Base-by-base conservation (phyloP, 176 grass and related monocot species). In the Microstegium vimineum region DNA sequence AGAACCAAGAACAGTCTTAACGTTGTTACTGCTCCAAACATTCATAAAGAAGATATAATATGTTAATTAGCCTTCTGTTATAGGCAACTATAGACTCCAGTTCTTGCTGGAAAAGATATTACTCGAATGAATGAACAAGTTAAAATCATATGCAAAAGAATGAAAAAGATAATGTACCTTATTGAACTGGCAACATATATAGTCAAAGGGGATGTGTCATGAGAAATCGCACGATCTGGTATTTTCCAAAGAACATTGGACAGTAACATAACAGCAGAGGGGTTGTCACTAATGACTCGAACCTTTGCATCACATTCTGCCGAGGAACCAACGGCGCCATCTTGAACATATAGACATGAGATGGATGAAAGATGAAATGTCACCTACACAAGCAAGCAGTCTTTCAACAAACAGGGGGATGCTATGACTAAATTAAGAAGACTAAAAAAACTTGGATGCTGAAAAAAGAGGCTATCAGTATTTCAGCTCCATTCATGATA, bases 181-280 rank as follows among this genome's bases (percentile, higher is more conserved):
- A 98, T 98, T 40, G 92, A 98, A 86, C 87, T 93, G 60, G 95
- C 80, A 82, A 88, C 82, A 82, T 98, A 98, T 82, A 98, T 78
- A 18, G 90, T 95, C 73, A 98, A 86, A 41, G 95, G 92, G 52
- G 88, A 91, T 26, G 95, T 84, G 82, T 98, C 95, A 64, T 95
- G 95, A 37, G 92, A 98, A 90, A 98, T 90, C 25, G 84, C 89
- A 61, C 95, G 92, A 38, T 71, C 84, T 30, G 89, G 63, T 91
- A 72, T 71, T 91, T 88, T 82, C 88, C 90, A 93, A 66, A 98
- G 86, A 54, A 93, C 18, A 82, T 75, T 85, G 72, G 84, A 89
- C 33, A 98, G 63, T 63, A 75, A 77, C 65, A 90, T 69, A 41
- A 91, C 56, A 52, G 92, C 95, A 49, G 90, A 91, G 13, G 90